Evolutionary conservation across 2,329 filamentous ascomycete genomes (phyloP), one percentile per base, ranked within the genome.

Genomic region (Chalara sp.): DNA sequence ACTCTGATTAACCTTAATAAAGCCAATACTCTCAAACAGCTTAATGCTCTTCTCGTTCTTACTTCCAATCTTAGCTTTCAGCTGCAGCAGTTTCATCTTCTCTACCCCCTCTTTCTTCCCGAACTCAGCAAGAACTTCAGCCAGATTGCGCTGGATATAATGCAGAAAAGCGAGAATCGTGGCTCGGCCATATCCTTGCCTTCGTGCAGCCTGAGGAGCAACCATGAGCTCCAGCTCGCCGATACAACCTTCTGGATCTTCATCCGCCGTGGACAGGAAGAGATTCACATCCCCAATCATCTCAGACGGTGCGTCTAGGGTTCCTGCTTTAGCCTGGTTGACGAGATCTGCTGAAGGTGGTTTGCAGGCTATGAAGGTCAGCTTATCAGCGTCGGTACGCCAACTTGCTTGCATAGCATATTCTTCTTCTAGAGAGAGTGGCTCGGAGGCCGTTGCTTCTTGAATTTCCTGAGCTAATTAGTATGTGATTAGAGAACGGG

Each of bases 201-300:
- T 73, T 29, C 84, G 81, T 32, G 80, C 70, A 0, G 66, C 62
- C 5, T 69, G 69, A 1, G 72, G 70, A 0, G 89, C 89, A 54
- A 96, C 83, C 90, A 96, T 95, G 56, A 96, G 79, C 67, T 95
- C 89, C 6, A 96, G 69, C 63, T 95, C 90, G 29, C 87, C 90
- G 4, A 85, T 7, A 75, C 58, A 30, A 42, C 48, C 52, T 53
- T 53, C 54, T 6, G 54, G 52, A 4, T 60, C 52, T 0, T 74
- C 76, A 8, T 84, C 77, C 45, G 75, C 74, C 0, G 76, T 65
- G 35, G 80, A 81, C 1, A 97, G 70, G 64, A 97, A 96, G 35
- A 96, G 74, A 63, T 91, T 91, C 45, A 91, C 78, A 61, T 91
- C 87, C 1, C 87, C 87, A 6, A 87, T 64, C 82, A 89, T 87